Conservation (phyloP, 192 early-diverging fungal genomes). For the Powellomyces hirtus region DNA sequence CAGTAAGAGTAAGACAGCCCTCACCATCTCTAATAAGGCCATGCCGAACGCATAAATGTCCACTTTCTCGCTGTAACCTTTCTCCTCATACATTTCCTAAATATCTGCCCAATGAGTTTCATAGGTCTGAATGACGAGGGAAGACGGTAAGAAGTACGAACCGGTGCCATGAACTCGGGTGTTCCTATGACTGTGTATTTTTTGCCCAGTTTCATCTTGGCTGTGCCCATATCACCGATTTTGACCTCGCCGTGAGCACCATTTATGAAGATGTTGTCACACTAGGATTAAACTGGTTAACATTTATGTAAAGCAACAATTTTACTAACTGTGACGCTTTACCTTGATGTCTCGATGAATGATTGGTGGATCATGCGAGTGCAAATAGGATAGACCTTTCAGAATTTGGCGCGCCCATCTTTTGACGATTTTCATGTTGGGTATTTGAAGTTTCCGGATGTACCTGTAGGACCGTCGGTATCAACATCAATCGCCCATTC, state of each 20-base stretch:
- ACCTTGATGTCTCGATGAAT: slow-evolving; percentile 80
- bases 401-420: slow-evolving; percentile 79
- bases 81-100: slow-evolving; percentile 81
- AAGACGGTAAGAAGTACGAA: background rate
- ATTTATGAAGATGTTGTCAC: slow-evolving; percentile 86
- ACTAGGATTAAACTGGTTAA: slow-evolving; percentile 42
- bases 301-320: background rate
- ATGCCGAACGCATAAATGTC: slow-evolving; percentile 86
- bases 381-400: slow-evolving; percentile 73
- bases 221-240: slow-evolving; percentile 83
- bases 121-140: background rate
- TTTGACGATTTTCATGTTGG: slow-evolving; percentile 75
- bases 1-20: slow-evolving; percentile 1
- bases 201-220: slow-evolving; percentile 82
- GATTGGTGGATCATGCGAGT: slow-evolving; percentile 74
- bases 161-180: slow-evolving; percentile 79
- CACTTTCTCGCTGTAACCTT: slow-evolving; percentile 78
- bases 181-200: slow-evolving; percentile 86
- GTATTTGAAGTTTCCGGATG: slow-evolving; percentile 68
- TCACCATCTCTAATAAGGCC: slow-evolving; percentile 76
- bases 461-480: slow-evolving; percentile 35
- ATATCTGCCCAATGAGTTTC: background rate
- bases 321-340: background rate
- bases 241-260: slow-evolving; percentile 81
- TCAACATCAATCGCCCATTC: background rate